phyloP scores from a whole-genome alignment of 1,284 basidiomycete species.

The Xerocomus amazonicus region DNA sequence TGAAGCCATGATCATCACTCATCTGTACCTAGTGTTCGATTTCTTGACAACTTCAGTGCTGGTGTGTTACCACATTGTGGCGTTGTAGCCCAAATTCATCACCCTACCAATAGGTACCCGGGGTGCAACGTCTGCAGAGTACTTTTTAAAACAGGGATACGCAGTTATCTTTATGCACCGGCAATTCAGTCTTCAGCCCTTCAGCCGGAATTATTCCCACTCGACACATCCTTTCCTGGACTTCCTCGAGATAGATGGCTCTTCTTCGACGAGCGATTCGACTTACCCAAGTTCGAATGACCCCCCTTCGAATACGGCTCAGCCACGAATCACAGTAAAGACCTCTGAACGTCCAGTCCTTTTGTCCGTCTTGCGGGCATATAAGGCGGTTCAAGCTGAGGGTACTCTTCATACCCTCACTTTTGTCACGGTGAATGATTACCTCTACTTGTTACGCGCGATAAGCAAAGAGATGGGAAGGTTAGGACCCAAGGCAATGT shows the following conservation, averaged over 20 bases:
- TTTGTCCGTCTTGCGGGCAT: slow-evolving; percentile 71
- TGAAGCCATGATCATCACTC: slow-evolving; percentile 22
- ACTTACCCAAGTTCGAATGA: slow-evolving; percentile 19
- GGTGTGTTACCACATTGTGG: slow-evolving; percentile 49
- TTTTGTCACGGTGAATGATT: slow-evolving; percentile 95
- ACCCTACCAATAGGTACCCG: slow-evolving; percentile 68
- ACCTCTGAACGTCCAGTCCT: slow-evolving; percentile 63
- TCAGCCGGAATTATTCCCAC: slow-evolving; percentile 95
- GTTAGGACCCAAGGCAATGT: slow-evolving; percentile 76
- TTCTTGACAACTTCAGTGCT: slow-evolving; percentile 98
- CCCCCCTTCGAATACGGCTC: slow-evolving; percentile 19
- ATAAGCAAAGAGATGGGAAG: slow-evolving; percentile 71
- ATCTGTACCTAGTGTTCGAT: slow-evolving; percentile 73
- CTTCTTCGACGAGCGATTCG: slow-evolving; percentile 14
- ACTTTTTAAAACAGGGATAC: slow-evolving; percentile 91
- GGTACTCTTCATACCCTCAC: slow-evolving; percentile 82
- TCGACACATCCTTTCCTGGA: slow-evolving; percentile 98
- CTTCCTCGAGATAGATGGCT: slow-evolving; percentile 75
- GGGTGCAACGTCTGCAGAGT: slow-evolving; percentile 96
- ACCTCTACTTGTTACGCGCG: slow-evolving; percentile 87
- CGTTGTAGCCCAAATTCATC: neutral
- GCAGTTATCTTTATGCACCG: slow-evolving; percentile 99
- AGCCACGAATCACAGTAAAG: slow-evolving; percentile 61
- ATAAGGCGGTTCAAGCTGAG: slow-evolving; percentile 75
- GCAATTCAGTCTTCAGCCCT: slow-evolving; percentile 95